A percentile compares a stretch with the other conserved stretches of the same genome.
Conservation (phyloP, 495 filamentous ascomycete species). For the Aspergillus cavernicola region DNA sequence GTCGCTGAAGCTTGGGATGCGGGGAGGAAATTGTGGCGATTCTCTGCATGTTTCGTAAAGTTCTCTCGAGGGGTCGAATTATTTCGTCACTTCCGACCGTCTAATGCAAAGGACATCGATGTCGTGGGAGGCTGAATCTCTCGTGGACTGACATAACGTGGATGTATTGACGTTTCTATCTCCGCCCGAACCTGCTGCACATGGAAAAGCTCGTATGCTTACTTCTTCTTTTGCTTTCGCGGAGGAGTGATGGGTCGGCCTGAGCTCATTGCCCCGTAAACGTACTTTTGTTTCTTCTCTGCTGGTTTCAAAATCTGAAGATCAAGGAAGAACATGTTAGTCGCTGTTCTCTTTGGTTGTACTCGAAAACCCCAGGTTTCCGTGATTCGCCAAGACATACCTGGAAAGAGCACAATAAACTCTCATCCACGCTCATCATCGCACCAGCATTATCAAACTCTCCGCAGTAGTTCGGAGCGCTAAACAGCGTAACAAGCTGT, state of each 20-base stretch:
- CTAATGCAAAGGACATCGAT: slow-evolving; percentile 23
- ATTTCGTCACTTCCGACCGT: slow-evolving; percentile 21
- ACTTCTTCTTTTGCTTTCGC: slow-evolving; percentile 86
- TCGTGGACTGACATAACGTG: slow-evolving; percentile 19
- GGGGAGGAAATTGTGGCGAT: slow-evolving; percentile 19
- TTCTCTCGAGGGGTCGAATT: slow-evolving; percentile 16
- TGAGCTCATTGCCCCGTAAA: slow-evolving; percentile 83
- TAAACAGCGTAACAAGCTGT: slow-evolving; percentile 96
- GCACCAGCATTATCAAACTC: slow-evolving; percentile 99
- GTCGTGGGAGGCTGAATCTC: slow-evolving; percentile 20
- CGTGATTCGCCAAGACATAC: slow-evolving; percentile 43
- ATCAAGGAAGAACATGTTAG: slow-evolving; percentile 4
- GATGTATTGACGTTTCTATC: slow-evolving; percentile 54
- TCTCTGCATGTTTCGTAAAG: slow-evolving; percentile 19
- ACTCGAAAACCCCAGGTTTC: no score
- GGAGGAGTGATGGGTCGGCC: slow-evolving; percentile 85
- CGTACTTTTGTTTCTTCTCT: slow-evolving; percentile 99
- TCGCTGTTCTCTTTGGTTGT: background rate
- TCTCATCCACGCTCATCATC: slow-evolving; percentile 99
- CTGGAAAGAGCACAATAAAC: slow-evolving; percentile 98
- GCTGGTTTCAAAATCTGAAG: slow-evolving; percentile 94
- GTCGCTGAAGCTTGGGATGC: slow-evolving; percentile 22
- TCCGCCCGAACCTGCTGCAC: slow-evolving; percentile 94
- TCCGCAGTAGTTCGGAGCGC: slow-evolving; percentile 97
- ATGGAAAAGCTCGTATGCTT: slow-evolving; percentile 79